Evolutionary conservation across 768 basidiomycete species (phyloP).

Genomic region (Imleria badia): DNA sequence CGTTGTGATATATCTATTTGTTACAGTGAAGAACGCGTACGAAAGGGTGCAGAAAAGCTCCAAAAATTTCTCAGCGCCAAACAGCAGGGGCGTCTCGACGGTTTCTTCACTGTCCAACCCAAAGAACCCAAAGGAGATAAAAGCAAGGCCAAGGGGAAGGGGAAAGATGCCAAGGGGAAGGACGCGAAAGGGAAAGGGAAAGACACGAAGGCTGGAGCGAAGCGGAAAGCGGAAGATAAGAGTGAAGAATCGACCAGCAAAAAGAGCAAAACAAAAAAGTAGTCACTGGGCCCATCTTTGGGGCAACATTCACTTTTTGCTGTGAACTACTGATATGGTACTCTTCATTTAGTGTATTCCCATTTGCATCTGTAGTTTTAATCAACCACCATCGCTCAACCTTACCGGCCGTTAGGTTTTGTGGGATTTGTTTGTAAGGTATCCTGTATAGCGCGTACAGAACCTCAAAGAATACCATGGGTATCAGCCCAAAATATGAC

Average conservation of each 20-base stretch:
- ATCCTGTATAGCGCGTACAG: neutral
- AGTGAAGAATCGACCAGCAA: conserved; percentile 34
- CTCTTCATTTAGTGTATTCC: conserved; percentile 8
- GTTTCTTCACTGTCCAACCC: conserved; percentile 83
- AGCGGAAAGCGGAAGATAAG: conserved; percentile 36
- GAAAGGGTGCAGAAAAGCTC: conserved; percentile 93
- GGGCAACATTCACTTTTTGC: neutral
- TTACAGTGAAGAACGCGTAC: conserved; percentile 89
- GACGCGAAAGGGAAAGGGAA: conserved; percentile 16
- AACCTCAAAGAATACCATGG: too few relatives aligned
- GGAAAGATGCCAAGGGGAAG: conserved; percentile 50
- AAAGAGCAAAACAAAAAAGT: conserved; percentile 44
- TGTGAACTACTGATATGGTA: neutral
- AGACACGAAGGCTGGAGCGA: conserved; percentile 12
- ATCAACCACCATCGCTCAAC: neutral
- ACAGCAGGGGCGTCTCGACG: conserved; percentile 95
- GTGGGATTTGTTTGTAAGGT: neutral
- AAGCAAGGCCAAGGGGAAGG: conserved; percentile 41
- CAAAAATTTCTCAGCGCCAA: conserved; percentile 83
- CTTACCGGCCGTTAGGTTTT: neutral
- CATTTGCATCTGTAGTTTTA: conserved; percentile 16
- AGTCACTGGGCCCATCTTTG: neutral
- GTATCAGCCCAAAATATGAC: too few relatives aligned
- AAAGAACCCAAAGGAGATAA: conserved; percentile 52
- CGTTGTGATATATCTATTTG: neutral